Percentiles rank a stretch among this genome's conserved stretches.
Conservation (phyloP, 345 rosid genomes). For the Clausena lansium region DNA sequence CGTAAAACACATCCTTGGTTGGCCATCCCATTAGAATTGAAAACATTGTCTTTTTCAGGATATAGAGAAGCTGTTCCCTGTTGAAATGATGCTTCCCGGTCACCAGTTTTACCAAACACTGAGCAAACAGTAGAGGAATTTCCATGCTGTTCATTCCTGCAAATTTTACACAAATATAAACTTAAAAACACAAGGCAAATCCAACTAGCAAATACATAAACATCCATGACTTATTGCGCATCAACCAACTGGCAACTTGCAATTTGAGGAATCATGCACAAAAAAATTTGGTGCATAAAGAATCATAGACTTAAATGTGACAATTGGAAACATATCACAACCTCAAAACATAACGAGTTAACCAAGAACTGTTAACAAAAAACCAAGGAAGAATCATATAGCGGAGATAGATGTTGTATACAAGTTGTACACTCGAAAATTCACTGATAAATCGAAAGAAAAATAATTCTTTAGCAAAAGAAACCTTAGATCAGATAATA, state of each 20-base stretch:
- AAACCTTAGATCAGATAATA: slow-evolving; percentile 8
- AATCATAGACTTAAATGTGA: background rate
- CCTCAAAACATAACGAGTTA: background rate
- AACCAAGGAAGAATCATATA: background rate
- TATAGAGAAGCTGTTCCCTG: slow-evolving; percentile 18
- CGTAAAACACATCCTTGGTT: slow-evolving; percentile 20
- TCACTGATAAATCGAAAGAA: background rate
- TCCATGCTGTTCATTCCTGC: slow-evolving; percentile 38
- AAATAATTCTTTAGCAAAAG: background rate
- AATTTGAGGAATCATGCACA: background rate
- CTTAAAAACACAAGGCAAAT: background rate
- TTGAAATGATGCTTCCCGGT: slow-evolving; percentile 13
- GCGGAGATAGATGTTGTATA: background rate
- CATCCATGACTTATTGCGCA: background rate
- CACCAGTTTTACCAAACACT: slow-evolving; percentile 22
- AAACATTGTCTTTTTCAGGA: slow-evolving; percentile 29
- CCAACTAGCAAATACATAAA: background rate
- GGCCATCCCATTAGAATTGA: slow-evolving; percentile 17
- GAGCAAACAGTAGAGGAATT: slow-evolving; percentile 24
- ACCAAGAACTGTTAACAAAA: background rate
- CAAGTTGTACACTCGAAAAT: background rate
- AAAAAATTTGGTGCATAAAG: background rate
- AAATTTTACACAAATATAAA: slow-evolving; percentile 4
- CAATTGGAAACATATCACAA: background rate
- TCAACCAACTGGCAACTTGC: background rate